Base-by-base conservation (phyloP, 2,329 filamentous ascomycete genomes). In the Calonectria ilicicola region DNA sequence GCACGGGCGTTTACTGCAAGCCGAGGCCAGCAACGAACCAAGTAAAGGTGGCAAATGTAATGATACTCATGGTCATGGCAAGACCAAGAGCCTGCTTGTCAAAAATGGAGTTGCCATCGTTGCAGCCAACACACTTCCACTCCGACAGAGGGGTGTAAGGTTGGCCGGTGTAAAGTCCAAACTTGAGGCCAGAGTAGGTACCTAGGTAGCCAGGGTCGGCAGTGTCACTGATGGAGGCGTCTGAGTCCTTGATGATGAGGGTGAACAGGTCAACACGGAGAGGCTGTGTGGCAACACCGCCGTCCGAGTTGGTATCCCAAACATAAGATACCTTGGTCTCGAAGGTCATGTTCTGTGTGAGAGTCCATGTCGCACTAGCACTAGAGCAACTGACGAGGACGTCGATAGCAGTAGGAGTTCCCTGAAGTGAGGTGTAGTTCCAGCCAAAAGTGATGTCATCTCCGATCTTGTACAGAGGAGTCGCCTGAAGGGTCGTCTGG, bases 341-440 rank as follows among this genome's bases (percentile, higher is more conserved):
- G 70, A 89, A 91, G 0, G 89, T 89, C 88, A 92, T 91, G 84
- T 93, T 93, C 80, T 86, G 84, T 3, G 91, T 91, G 53, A 93
- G 84, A 19, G 91, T 93, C 85, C 89, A 93, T 2, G 90, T 88
- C 72, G 86, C 85, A 23, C 85, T 82, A 53, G 86, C 88, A 9
- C 81, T 81, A 47, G 87, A 88, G 84, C 89, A 91, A 75, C 89
- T 90, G 40, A 91, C 85, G 70, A 92, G 81, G 17, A 93, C 85
- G 75, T 93, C 90, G 70, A 93, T 80, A 47, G 90, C 91, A 3
- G 89, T 91, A 2, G 91, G 91, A 1, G 86, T 89, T 29, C 84
- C 90, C 68, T 87, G 85, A 35, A 93, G 81, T 53, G 88, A 88
- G 4, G 91, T 93, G 84, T 92, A 93, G 83, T 93, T 93, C 91